Evolutionary conservation across 345 rosid genomes (phyloP).

Genomic region (Brassica cretica): DNA sequence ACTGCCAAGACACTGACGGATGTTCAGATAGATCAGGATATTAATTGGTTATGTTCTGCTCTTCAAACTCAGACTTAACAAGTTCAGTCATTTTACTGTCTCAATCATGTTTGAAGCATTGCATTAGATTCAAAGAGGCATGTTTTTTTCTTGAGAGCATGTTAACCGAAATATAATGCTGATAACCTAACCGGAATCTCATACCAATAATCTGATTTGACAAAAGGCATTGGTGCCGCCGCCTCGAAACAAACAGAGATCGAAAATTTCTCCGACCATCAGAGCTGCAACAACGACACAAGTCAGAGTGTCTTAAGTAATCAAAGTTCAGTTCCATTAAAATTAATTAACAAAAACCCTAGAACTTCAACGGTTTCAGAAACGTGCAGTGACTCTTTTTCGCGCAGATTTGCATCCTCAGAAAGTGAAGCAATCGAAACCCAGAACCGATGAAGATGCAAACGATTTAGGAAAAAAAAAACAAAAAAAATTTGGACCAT

Average conservation of each 20-base stretch:
- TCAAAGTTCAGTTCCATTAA: no score
- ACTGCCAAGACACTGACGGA: no score
- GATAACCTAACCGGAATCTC: not conserved
- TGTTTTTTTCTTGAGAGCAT: not conserved
- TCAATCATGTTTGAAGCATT: not conserved
- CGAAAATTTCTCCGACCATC: not conserved
- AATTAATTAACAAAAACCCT: not conserved
- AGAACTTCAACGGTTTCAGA: not conserved
- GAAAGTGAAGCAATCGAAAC: not conserved
- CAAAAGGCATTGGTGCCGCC: conserved; percentile 3
- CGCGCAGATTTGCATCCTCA: not conserved
- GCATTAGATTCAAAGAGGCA: not conserved
- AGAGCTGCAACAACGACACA: not conserved
- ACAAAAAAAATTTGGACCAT: not conserved
- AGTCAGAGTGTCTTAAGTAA: not conserved
- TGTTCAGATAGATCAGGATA: no score
- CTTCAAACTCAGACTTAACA: not conserved
- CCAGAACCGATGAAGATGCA: not conserved
- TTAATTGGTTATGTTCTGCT: no score
- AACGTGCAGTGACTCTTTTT: not conserved
- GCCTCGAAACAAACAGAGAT: not conserved
- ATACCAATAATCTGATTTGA: not conserved
- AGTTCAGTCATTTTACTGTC: not conserved
- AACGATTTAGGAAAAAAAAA: not conserved
- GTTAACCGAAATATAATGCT: not conserved